Evolutionary conservation across 1,284 basidiomycete species (phyloP).

Genomic region (Ustilago trichophora): DNA sequence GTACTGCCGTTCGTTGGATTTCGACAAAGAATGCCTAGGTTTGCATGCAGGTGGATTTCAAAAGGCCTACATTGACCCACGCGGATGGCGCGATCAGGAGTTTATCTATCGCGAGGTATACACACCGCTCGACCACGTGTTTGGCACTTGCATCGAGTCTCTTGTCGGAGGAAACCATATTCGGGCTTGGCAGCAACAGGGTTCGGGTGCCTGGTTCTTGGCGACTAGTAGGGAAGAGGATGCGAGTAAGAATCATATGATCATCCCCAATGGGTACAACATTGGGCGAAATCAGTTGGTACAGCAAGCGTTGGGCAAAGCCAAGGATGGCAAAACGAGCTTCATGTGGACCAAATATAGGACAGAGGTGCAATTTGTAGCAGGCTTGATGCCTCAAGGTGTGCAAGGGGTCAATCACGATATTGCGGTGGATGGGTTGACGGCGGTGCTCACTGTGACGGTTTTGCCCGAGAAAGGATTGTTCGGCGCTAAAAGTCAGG

Average conservation of each 20-base stretch:
- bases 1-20: constrained; percentile 53
- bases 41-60: constrained; percentile 53
- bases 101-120: constrained; percentile 56
- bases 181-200: constrained; percentile 72
- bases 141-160: constrained; percentile 72
- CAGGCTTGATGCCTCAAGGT: constrained; percentile 72
- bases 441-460: constrained; percentile 51
- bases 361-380: constrained; percentile 70
- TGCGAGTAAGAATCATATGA: constrained; percentile 44
- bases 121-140: constrained; percentile 44
- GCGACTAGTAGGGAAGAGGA: constrained; percentile 69
- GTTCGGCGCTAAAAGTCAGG: too few species aligned
- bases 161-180: constrained; percentile 87
- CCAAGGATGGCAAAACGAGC: constrained; percentile 40
- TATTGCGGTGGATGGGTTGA: constrained; percentile 55
- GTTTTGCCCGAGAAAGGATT: constrained; percentile 18
- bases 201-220: constrained; percentile 79
- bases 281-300: constrained; percentile 76
- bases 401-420: constrained; percentile 70
- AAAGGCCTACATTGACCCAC: constrained; percentile 44
- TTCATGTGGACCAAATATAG: constrained; percentile 68
- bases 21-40: constrained; percentile 62
- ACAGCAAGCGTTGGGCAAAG: constrained; percentile 19
- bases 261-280: constrained; percentile 58
- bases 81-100: constrained; percentile 46